Percentiles rank a stretch among this genome's conserved stretches.
Evolutionary conservation across 768 basidiomycete genomes (phyloP).

Genomic region (Harrya chromipes): DNA sequence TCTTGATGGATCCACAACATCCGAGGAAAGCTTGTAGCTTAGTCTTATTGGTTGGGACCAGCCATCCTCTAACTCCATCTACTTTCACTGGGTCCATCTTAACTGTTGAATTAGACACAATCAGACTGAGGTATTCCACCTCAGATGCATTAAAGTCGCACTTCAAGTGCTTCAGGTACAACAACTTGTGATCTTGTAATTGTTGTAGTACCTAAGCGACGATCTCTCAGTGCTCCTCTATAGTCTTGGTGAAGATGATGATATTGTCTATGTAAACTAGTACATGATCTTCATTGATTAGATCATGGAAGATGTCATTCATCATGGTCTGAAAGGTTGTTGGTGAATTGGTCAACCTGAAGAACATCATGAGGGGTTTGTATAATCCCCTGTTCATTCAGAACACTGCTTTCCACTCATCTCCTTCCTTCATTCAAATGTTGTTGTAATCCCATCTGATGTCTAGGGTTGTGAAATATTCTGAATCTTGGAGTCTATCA

Average conservation of each 20-base stretch:
- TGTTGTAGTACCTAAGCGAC: not conserved
- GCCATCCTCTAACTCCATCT: too few relatives aligned
- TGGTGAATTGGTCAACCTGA: not conserved
- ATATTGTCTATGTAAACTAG: too few relatives aligned
- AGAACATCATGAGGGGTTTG: not conserved
- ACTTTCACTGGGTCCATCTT: not conserved
- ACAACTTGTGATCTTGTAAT: not conserved
- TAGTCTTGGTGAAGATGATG: conserved; percentile 24
- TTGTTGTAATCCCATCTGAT: too few relatives aligned
- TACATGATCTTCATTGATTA: too few relatives aligned
- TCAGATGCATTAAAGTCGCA: not conserved
- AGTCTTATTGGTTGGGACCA: too few relatives aligned
- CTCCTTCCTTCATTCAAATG: too few relatives aligned
- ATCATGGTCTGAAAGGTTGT: too few relatives aligned
- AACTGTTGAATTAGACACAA: rapidly evolving
- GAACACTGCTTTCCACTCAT: not conserved
- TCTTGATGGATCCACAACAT: too few relatives aligned
- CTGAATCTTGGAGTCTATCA: too few relatives aligned
- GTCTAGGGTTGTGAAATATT: too few relatives aligned
- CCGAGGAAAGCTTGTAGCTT: too few relatives aligned
- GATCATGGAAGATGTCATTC: too few relatives aligned
- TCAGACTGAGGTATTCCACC: not conserved
- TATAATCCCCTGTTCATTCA: not conserved
- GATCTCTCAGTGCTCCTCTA: conserved; percentile 25
- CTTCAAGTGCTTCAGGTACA: conserved; percentile 1